Base-by-base conservation (phyloP, 192 early-diverging fungal genomes). In the Podila minutissima region DNA sequence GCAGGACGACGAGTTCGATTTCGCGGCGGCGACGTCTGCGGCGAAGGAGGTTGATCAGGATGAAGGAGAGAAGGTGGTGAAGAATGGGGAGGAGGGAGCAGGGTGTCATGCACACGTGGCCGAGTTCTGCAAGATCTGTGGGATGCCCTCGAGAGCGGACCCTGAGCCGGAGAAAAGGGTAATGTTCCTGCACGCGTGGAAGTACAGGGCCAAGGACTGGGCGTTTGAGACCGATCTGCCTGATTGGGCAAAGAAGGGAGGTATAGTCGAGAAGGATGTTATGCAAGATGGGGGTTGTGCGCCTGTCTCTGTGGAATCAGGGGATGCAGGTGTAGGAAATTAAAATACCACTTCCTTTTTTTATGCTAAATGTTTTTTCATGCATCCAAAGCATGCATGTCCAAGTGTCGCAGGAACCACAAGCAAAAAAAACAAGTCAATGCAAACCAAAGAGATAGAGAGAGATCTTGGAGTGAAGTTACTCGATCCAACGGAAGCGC, bases 161-260 rank as follows among this genome's bases (percentile, higher is more conserved):
- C 95, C 95, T 0, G 77, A 79, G 4, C 89, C 89, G 2, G 89
- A 94, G 60, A 88, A 97, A 79, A 87, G 97, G 20, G 83, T 79
- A 22, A 96, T 99, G 69, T 99, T 90, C 89, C 89, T 99, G 55
- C 97, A 99, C 82, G 94, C 95, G n/a, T 94, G 88, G 86, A 89
- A 89, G 62, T 97, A 97, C 82, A 84, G 86, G 37, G 92, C 90
- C 0, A 83, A 89, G 7, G 92, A 86, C 1, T 96, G 95, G 94
- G 68, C 83, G 1, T 95, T 91, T 82, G 92, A 97, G 72, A 96
- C 95, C 1, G 82, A 86, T 50, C 67, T 92, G 29, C 97, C 97
- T 5, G 87, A 83, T 9, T 99, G 97, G 97, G 94, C 94, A 1
- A 71, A 82, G 22, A 86, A 86, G n/a, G 86, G 86, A 20, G 6